Evolutionary conservation across 2,329 filamentous ascomycete species (phyloP).

Genomic region (Penicillium freii): DNA sequence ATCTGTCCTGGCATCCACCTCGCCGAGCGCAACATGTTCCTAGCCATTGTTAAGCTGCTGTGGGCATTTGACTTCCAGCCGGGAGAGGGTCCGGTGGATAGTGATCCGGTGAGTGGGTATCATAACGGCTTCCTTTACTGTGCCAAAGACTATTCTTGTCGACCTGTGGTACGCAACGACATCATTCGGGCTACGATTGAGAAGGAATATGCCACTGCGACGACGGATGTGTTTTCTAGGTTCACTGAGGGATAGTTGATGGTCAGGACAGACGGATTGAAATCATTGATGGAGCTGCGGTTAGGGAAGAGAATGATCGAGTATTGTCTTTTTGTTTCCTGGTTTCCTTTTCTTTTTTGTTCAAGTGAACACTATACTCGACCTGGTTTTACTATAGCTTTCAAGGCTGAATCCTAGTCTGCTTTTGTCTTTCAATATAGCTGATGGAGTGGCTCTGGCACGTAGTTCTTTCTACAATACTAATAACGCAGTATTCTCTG

Average conservation of each 20-base stretch:
- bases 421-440: no score
- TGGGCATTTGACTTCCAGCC: neutral
- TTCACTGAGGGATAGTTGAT: neutral
- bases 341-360: neutral
- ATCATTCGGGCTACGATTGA: neutral
- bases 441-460: no score
- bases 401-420: no score
- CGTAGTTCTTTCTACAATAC: no score
- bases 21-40: neutral
- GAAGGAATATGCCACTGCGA: neutral
- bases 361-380: neutral
- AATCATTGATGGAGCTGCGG: neutral
- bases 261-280: neutral
- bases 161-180: neutral
- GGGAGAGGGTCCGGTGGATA: neutral
- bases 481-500: no score
- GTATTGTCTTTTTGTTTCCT: no score
- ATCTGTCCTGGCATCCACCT: slow-evolving; percentile 6
- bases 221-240: neutral
- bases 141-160: neutral
- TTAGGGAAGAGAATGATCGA: neutral
- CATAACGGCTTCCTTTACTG: slow-evolving; percentile 1
- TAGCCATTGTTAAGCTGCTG: neutral
- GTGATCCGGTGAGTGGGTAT: neutral
- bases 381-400: no score